Conservation (phyloP, 2,329 filamentous ascomycete species). For the Clathrospora elynae region DNA sequence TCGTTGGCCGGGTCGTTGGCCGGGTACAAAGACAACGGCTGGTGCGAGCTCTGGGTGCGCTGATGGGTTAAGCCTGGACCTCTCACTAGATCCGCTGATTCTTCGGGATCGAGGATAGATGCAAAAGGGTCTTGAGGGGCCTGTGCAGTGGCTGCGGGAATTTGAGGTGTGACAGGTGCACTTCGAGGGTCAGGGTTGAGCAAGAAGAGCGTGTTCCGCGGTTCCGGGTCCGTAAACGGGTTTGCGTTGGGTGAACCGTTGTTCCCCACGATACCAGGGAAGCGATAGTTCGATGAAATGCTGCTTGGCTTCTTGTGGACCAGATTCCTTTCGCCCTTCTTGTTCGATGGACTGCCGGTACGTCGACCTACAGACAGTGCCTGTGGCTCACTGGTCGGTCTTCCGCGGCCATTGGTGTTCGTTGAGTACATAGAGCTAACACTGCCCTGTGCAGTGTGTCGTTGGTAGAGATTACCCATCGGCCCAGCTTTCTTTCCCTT, state of each 20-base stretch:
- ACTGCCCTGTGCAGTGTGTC: conserved; percentile 38
- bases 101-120: conserved; percentile 35
- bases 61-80: conserved; percentile 29
- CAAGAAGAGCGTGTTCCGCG: conserved; percentile 26
- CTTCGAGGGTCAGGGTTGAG: conserved; percentile 34
- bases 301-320: conserved; percentile 41
- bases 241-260: conserved; percentile 27
- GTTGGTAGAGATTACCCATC: conserved; percentile 35
- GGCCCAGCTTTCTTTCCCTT: conserved; percentile 38
- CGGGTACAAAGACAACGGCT: conserved; percentile 36
- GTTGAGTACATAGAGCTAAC: conserved; percentile 43
- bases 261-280: conserved; percentile 37
- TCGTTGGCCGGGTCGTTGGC: conserved; percentile 22
- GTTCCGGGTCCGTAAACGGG: conserved; percentile 38
- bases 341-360: conserved; percentile 36
- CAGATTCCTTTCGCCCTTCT: conserved; percentile 39
- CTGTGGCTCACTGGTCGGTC: conserved; percentile 40
- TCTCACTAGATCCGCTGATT: conserved; percentile 34
- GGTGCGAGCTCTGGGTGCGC: conserved; percentile 37
- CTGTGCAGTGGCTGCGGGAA: conserved; percentile 31
- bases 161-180: conserved; percentile 31
- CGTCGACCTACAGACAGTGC: conserved; percentile 29
- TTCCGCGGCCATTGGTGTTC: conserved; percentile 27
- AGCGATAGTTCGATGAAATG: conserved; percentile 32
- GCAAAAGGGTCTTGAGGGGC: conserved; percentile 38